phyloP scores from a whole-genome alignment of 2,329 filamentous ascomycete species.

The Paecilomyces dactylethromorphus region DNA sequence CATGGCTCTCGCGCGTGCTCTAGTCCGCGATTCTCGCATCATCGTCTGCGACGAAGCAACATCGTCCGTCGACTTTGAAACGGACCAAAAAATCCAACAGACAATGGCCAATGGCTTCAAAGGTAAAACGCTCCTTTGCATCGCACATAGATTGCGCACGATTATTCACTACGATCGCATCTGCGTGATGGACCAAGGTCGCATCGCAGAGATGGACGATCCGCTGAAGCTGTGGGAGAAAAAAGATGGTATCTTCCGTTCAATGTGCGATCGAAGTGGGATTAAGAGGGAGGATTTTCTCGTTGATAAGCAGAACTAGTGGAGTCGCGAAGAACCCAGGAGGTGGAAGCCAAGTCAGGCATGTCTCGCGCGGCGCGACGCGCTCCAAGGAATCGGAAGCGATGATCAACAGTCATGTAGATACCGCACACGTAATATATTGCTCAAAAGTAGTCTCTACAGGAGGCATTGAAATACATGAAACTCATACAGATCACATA shows the following conservation, averaged over 20 bases:
- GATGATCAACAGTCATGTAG: not conserved
- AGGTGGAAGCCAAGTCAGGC: not conserved
- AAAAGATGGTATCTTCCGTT: slow-evolving; percentile 69
- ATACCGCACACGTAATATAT: not conserved
- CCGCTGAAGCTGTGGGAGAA: slow-evolving; percentile 66
- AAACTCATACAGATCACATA: not conserved
- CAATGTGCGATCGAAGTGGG: slow-evolving; percentile 84
- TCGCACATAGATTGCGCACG: slow-evolving; percentile 84
- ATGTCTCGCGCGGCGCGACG: not conserved
- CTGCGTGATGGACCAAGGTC: slow-evolving; percentile 88
- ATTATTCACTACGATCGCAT: slow-evolving; percentile 94
- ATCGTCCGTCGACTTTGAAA: slow-evolving; percentile 88
- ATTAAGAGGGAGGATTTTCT: slow-evolving; percentile 49
- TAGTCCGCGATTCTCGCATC: slow-evolving; percentile 81
- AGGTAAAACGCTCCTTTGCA: slow-evolving; percentile 83
- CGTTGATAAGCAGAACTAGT: slow-evolving; percentile 2
- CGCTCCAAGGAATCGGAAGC: not conserved
- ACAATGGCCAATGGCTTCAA: slow-evolving; percentile 81
- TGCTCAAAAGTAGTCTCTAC: not conserved
- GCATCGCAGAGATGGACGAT: slow-evolving; percentile 78
- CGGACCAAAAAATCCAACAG: slow-evolving; percentile 87
- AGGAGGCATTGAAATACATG: not conserved
- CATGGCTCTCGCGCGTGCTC: slow-evolving; percentile 85
- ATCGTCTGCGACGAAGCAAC: slow-evolving; percentile 98
- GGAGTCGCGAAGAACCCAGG: not conserved